Evolutionary conservation across 352 stramenopile species (phyloP).

Genomic region (Phytophthora agathidicida): DNA sequence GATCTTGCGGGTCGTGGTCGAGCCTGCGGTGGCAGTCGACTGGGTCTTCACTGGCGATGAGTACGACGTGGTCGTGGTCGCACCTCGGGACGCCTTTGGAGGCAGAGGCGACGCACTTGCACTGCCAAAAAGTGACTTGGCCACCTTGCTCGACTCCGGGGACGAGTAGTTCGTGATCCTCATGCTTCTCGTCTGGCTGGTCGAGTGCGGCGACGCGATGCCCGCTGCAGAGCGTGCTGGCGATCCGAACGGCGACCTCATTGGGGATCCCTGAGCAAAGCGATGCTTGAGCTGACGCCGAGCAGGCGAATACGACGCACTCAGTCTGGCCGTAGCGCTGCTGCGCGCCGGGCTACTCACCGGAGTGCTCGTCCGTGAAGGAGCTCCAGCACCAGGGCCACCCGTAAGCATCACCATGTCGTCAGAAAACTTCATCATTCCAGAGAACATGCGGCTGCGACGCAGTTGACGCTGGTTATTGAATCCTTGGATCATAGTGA

Average conservation of each 20-base stretch:
- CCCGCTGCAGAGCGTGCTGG: slow-evolving; percentile 11
- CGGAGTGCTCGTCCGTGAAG: slow-evolving; percentile 29
- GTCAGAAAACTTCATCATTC: slow-evolving; percentile 41
- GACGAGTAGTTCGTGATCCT: slow-evolving; percentile 33
- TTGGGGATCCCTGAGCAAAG: slow-evolving; percentile 21
- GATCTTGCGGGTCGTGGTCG: slow-evolving; percentile 29
- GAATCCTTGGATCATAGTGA: slow-evolving; percentile 42
- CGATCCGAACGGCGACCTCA: slow-evolving; percentile 18
- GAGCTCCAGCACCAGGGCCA: slow-evolving; percentile 26
- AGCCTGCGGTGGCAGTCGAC: slow-evolving; percentile 9
- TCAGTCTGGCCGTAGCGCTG: slow-evolving; percentile 24
- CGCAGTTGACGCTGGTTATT: slow-evolving; percentile 41
- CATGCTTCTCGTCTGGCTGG: slow-evolving; percentile 12
- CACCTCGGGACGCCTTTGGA: slow-evolving; percentile 4
- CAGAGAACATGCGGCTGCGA: slow-evolving; percentile 38
- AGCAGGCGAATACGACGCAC: slow-evolving; percentile 33
- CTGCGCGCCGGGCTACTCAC: slow-evolving; percentile 24
- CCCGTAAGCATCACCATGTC: slow-evolving; percentile 38
- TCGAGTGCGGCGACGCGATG: slow-evolving; percentile 24
- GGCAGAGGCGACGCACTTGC: slow-evolving; percentile 13
- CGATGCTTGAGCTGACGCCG: slow-evolving; percentile 34
- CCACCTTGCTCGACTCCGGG: slow-evolving; percentile 11
- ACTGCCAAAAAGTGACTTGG: slow-evolving; percentile 6
- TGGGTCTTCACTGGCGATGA: slow-evolving; percentile 11
- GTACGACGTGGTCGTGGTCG: slow-evolving; percentile 10